Base-by-base conservation (phyloP, 257 asterid genomes). In the Solanum chiquidenum region DNA sequence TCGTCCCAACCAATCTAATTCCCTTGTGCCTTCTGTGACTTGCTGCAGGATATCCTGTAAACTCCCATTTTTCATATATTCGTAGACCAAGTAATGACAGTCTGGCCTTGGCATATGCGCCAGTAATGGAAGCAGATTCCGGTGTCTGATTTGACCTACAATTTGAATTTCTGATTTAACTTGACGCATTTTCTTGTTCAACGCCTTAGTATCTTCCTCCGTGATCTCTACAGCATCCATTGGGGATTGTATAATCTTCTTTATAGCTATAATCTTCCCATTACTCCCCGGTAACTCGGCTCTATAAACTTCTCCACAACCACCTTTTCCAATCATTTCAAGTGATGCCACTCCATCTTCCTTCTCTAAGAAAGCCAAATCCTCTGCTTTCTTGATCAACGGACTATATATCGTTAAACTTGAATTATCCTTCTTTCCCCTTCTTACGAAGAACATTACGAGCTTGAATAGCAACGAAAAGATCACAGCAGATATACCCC, bases 21-120 rank as follows among this genome's bases (percentile, higher is more conserved):
- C 95, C 18, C 29, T 83, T 52, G 83, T 88, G 7, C 98, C 98
- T 29, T 83, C 87, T 0, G 90, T 18, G 2, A 92, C 96, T 2
- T 84, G 77, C 7, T 83, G 91, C 11, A 96, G 90, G 12, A 89
- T 89, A 60, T 95, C 99, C 31, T 94, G 98, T 16, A 96, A 73
- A 90, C 98, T 95, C 5, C 98, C 99, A 11, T 95, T 96, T 74
- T 89, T 95, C 99, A 96, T 95, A 92, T 90, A 96, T 69, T 96
- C 99, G n/a, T 95, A 96, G 1, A 95, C 98, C 7, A 96, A 88
- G 92, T 88, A 94, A 87, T 96, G 98, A 87, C 98, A 94, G 55
- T 94, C 91, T 1, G 95, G 97, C 35, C 95, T 93, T 1, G 98
- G 96, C 77, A 94, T 87, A 86, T 96, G 95, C 76, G 98, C 99